Base-by-base conservation (phyloP, 2,329 filamentous ascomycete species). In the Metarhizium rileyi region DNA sequence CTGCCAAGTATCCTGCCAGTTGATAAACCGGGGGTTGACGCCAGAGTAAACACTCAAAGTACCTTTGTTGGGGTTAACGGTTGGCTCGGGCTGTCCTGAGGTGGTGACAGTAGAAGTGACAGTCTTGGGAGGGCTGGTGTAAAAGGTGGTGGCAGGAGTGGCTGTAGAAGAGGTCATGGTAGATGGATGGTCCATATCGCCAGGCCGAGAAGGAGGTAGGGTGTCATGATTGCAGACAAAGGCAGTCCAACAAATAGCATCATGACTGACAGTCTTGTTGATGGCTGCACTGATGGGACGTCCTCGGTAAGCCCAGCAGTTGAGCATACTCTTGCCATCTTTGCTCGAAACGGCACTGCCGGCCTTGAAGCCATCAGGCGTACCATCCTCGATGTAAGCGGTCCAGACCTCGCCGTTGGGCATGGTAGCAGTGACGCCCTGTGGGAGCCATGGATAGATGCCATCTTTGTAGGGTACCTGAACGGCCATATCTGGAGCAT, bases 251-350 rank as follows among this genome's bases (percentile, higher is more conserved):
- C 68, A 71, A 47, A 68, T 59, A 8, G 67, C 63, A 44, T 69
- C 62, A 27, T 63, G 48, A 26, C 61, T 69, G 52, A 61, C 54
- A 20, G 68, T 70, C 55, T 63, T 65, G 58, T 70, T 69, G 56
- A 66, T 56, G 46, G 66, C 66, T 8, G 61, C 56, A 47, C 68
- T 69, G 47, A 71, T 55, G 4, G 66, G 66, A 7, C 65, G 66
- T 35, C 66, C 68, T 49, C 66, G 68, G 48, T 71, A 71, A 20
- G 68, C 67, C 63, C 66, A 71, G 57, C 68, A 71, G 51, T 61
- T 67, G 49, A 71, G 61, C 38, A 64, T 62, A 49, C 68, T 61
- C 3, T 66, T 67, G 36, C 64, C 63, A 22, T 70, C 66, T 42
- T 65, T 69, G 55, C 65, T 67, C 25, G 64, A 66, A n/a, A 70